Conservation (phyloP, 768 basidiomycete genomes). For the Agrocybe pediades region DNA sequence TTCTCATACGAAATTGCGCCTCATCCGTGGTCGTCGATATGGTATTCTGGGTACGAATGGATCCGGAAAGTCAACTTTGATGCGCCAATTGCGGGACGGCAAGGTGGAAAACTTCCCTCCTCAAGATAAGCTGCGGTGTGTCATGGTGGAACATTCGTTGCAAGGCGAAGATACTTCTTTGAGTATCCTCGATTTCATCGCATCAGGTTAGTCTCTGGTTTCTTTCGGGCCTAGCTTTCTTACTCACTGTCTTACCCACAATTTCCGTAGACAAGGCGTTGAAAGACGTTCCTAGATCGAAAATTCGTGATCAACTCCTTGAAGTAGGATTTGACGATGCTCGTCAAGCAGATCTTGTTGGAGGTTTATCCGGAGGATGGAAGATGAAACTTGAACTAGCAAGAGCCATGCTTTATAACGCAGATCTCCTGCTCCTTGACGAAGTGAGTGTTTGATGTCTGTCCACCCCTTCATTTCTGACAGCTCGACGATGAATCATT, state of each 20-base stretch:
- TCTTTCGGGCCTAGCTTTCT: background rate
- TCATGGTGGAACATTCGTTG: conserved; percentile 97
- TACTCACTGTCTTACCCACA: background rate
- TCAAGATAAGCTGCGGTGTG: conserved; percentile 79
- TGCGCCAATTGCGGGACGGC: conserved; percentile 93
- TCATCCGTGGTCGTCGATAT: conserved; percentile 90
- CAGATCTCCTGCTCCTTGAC: conserved; percentile 81
- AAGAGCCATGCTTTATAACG: conserved; percentile 95
- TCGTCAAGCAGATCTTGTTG: conserved; percentile 83
- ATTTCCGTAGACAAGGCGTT: conserved; percentile 68
- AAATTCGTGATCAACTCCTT: conserved; percentile 76
- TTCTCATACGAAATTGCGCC: conserved; percentile 89
- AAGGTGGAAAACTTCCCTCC: conserved; percentile 97
- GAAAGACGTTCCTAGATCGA: conserved; percentile 56
- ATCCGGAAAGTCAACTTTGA: conserved; percentile 92
- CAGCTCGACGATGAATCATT: background rate
- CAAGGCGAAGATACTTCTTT: conserved; percentile 90
- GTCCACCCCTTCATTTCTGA: conserved; percentile 11
- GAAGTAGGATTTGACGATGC: conserved; percentile 92
- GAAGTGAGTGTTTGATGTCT: too few relatives aligned
- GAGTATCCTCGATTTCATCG: conserved; percentile 88
- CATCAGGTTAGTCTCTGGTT: conserved; percentile 55
- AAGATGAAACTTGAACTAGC: conserved; percentile 99
- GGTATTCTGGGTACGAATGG: conserved; percentile 97
- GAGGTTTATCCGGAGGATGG: conserved; percentile 95